Base-by-base conservation (phyloP, 179 eudicot genomes). In the Beta corolliflora region DNA sequence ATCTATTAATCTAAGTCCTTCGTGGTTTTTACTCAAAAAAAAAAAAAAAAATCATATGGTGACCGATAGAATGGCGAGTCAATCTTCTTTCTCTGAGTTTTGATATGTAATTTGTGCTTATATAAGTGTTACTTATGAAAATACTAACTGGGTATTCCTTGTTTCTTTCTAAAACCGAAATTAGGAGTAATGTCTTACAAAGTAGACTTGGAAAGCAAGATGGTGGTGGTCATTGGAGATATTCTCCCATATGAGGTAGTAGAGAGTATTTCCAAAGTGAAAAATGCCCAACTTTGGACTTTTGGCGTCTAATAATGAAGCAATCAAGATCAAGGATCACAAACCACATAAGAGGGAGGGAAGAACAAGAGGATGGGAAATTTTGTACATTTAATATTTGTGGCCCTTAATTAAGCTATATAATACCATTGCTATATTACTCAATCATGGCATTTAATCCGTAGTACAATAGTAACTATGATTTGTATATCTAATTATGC, bases 151-250 rank as follows among this genome's bases (percentile, higher is more conserved):
- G 5, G 55, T 8, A 31, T 54, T 73, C 45, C 29, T 36, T 75
- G 25, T 55, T 48, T 74, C 65, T 74, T 25, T 50, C 60, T 8
- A 15, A 74, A 56, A 15, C 29, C 7, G 25, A 25, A 36, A 54
- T 73, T 87, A 95, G 98, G 99, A 64, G 99, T 95, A 75, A 94
- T 82, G 45, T 91, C 98, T 10, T 95, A 94, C 87, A 85, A 93
- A 84, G 88, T 95, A 65, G 98, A 95, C 81, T 69, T 95, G 85
- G 97, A 95, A 81, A 92, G 91, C 85, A 92, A 94, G 85, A 95
- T 87, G 99, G 99, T 95, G 84, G 95, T 95, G 54, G 93, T 95
- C 1, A 92, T 84, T 16, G 99, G 99, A 75, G 98, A 95, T 82
- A 89, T 95, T 77, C 85, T 90, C 58, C 99, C 99, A 9, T 89